phyloP scores from a whole-genome alignment of 768 basidiomycete genomes.

The Tricholoma sp. region DNA sequence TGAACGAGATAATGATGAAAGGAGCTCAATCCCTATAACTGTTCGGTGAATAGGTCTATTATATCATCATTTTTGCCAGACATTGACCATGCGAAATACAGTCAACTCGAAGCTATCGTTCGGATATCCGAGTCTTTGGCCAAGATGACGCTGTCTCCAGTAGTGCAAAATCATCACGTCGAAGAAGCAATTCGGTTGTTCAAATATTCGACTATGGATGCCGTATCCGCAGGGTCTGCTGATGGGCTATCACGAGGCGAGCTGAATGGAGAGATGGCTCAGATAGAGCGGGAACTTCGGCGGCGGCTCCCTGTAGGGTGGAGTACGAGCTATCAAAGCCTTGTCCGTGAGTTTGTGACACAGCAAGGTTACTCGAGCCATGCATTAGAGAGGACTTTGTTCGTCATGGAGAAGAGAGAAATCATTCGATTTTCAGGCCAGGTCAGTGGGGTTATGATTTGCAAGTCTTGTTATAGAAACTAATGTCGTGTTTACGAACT shows the following conservation, averaged over 20 bases:
- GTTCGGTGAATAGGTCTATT: slow-evolving; percentile 60
- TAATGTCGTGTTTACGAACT: slow-evolving; percentile 3
- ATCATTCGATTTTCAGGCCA: slow-evolving; percentile 86
- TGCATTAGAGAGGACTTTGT: slow-evolving; percentile 87
- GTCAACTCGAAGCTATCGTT: slow-evolving; percentile 97
- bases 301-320: slow-evolving; percentile 88
- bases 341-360: slow-evolving; percentile 89
- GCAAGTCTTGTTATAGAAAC: neutral
- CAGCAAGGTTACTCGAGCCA: slow-evolving; percentile 89
- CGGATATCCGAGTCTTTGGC: slow-evolving; percentile 97
- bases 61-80: neutral
- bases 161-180: slow-evolving; percentile 89
- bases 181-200: slow-evolving; percentile 98
- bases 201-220: slow-evolving; percentile 99
- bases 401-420: slow-evolving; percentile 92
- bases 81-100: slow-evolving; percentile 17
- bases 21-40: slow-evolving; percentile 97
- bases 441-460: slow-evolving; percentile 25
- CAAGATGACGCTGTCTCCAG: slow-evolving; percentile 84
- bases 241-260: slow-evolving; percentile 91
- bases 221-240: slow-evolving; percentile 88
- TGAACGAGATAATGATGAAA: slow-evolving; percentile 94
- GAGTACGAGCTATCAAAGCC: slow-evolving; percentile 93
- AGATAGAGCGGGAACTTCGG: slow-evolving; percentile 84
- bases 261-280: slow-evolving; percentile 87